A percentile compares a stretch with the other conserved stretches of the same genome.
phyloP scores from a whole-genome alignment of 1,139 yeast genomes.

The Geotrichum australiense region DNA sequence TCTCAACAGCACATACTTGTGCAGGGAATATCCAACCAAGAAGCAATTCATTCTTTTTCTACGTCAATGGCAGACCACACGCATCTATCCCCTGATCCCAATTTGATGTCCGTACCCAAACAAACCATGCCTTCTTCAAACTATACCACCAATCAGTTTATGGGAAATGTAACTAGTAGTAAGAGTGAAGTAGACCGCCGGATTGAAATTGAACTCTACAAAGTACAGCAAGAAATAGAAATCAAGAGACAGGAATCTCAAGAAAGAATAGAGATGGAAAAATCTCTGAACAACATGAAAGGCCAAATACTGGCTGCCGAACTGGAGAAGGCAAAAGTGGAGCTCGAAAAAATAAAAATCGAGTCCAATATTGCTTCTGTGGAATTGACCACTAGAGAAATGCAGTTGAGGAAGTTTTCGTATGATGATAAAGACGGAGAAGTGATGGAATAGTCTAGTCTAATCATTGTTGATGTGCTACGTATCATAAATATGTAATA shows the following conservation, averaged over 20 bases:
- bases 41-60: too few relatives aligned
- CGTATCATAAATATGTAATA: neutral
- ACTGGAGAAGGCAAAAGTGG: slow-evolving; percentile 12
- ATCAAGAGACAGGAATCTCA: slow-evolving; percentile 5
- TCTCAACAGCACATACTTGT: too few relatives aligned
- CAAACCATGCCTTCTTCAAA: too few relatives aligned
- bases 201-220: slow-evolving; percentile 9
- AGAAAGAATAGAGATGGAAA: slow-evolving; percentile 9
- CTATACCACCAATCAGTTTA: too few relatives aligned
- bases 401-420: neutral
- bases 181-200: slow-evolving; percentile 2
- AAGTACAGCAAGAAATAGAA: slow-evolving; percentile 8
- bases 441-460: neutral
- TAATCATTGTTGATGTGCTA: neutral
- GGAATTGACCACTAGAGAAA: slow-evolving; percentile 6
- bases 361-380: slow-evolving; percentile 6
- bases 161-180: too few relatives aligned
- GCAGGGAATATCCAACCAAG: too few relatives aligned
- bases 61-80: too few relatives aligned
- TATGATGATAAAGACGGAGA: neutral
- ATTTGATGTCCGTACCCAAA: too few relatives aligned
- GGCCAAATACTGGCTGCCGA: slow-evolving; percentile 7
- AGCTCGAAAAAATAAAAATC: slow-evolving; percentile 5
- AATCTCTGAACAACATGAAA: neutral
- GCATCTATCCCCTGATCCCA: too few relatives aligned